Evolutionary conservation across 192 early-diverging fungal genomes (phyloP).

Genomic region (Dissophora ornata): DNA sequence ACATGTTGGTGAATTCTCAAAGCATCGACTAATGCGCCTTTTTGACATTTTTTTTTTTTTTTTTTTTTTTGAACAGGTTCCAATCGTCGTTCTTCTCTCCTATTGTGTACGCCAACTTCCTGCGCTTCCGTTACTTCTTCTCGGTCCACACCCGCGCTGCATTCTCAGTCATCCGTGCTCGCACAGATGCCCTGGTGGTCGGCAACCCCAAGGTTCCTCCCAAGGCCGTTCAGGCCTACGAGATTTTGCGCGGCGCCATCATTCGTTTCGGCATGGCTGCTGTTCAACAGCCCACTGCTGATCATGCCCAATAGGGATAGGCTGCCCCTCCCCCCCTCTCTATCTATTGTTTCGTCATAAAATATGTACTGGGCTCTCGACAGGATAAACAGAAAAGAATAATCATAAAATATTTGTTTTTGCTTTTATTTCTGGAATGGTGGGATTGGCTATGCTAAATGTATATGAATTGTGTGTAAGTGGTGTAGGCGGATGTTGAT

Average conservation of each 20-base stretch:
- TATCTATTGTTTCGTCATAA: no score
- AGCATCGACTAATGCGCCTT: no score
- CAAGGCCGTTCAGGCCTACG: slow-evolving; percentile 55
- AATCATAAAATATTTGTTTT: no score
- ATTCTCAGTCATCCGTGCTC: slow-evolving; percentile 48
- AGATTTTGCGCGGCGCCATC: slow-evolving; percentile 34
- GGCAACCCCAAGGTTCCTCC: slow-evolving; percentile 62
- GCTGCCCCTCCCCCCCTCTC: background rate
- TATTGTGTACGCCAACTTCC: slow-evolving; percentile 75
- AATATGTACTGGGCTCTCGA: no score
- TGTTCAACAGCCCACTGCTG: slow-evolving; percentile 38
- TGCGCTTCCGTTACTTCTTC: slow-evolving; percentile 78
- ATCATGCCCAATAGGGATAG: slow-evolving; percentile 15
- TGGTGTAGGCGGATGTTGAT: no score
- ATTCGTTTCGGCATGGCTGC: slow-evolving; percentile 51
- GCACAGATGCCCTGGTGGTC: slow-evolving; percentile 51
- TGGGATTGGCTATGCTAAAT: background rate
- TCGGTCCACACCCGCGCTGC: slow-evolving; percentile 61
- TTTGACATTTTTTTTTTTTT: no score
- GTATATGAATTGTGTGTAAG: no score
- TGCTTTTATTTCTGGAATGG: no score
- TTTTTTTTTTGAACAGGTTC: slow-evolving; percentile 53
- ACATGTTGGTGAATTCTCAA: no score
- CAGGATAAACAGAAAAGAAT: no score
- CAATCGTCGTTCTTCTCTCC: slow-evolving; percentile 63